Percentiles rank a stretch among this genome's conserved stretches.
Conservation (phyloP, 106 monocot genomes). For the Dendrobium huoshanense region DNA sequence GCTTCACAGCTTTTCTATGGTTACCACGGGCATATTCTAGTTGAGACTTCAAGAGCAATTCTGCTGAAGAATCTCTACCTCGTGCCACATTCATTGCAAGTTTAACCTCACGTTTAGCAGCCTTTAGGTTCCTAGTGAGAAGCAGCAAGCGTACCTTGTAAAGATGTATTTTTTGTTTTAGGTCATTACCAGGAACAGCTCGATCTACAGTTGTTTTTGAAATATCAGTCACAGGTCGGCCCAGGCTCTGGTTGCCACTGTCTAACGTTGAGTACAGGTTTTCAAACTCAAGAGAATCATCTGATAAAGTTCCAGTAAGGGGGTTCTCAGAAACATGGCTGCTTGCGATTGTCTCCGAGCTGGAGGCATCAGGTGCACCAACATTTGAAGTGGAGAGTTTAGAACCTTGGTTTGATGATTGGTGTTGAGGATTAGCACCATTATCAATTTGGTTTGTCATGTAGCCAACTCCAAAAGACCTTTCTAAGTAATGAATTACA, state of each 20-base stretch:
- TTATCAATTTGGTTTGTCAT: slow-evolving; percentile 34
- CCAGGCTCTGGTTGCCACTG: slow-evolving; percentile 20
- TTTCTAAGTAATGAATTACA: slow-evolving; percentile 35
- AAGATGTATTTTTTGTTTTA: slow-evolving; percentile 59
- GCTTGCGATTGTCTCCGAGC: slow-evolving; percentile 25
- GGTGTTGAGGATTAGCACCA: slow-evolving; percentile 25
- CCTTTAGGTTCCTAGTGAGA: slow-evolving; percentile 70
- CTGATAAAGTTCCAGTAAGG: slow-evolving; percentile 39
- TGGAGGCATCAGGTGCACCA: slow-evolving; percentile 22
- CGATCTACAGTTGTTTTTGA: slow-evolving; percentile 28
- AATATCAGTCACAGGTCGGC: slow-evolving; percentile 28
- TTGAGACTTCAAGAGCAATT: slow-evolving; percentile 77
- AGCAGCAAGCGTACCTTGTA: slow-evolving; percentile 73
- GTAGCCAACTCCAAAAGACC: slow-evolving; percentile 32
- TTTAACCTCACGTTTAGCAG: slow-evolving; percentile 80
- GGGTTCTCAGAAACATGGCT: slow-evolving; percentile 31
- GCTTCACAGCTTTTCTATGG: slow-evolving; percentile 67
- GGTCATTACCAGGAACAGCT: slow-evolving; percentile 26
- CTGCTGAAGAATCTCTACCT: slow-evolving; percentile 68
- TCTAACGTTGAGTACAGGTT: slow-evolving; percentile 65
- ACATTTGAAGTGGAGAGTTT: slow-evolving; percentile 11
- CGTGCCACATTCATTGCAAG: slow-evolving; percentile 72
- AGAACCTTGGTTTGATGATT: slow-evolving; percentile 25
- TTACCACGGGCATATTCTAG: slow-evolving; percentile 86
- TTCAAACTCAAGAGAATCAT: slow-evolving; percentile 72